Evolutionary conservation across 2,329 filamentous ascomycete genomes (phyloP), one percentile per base, ranked within the genome.

Genomic region (Paracorniculantispora psalliotae): DNA sequence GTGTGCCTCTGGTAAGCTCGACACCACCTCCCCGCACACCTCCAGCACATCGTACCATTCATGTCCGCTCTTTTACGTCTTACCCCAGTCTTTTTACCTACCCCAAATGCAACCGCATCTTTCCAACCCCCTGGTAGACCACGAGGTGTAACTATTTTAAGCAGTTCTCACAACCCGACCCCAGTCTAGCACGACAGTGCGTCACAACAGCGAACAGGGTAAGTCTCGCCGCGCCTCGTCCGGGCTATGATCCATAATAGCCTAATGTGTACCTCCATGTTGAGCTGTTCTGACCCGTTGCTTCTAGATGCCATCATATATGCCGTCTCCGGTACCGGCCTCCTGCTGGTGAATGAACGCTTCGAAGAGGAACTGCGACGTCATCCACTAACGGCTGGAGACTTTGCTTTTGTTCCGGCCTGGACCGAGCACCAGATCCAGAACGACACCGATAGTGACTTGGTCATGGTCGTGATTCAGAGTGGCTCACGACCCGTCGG

Each of bases 171-270:
- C 85, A 41, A 82, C 86, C 2, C 82, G 84, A 63, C 84, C 87
- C 7, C 79, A 82, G 55, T 84, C 83, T 28, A 73, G 79, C 2
- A 85, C 85, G 0, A 80, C 82, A 6, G 77, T 91, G 23, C 86
- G 88, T 63, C 88, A 91, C 66, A 86, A 90, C 65, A 87, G 86
- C 57, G 81, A 85, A 67, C 85, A 90, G 78, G 83, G 83, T 85
- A 67, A 65, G 76, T 47, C 12, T 63, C 33, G 8, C 47, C 54
- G 47, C 25, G n/a, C 47, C 47, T 57, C 47, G 37, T 46, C 55
- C 35, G 21, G 23, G 23, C 43, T 28, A 15, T 47, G 10, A 17
- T 12, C 19, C 4, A 44, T 10, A 46, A 41, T 35, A 37, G 28
- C 23, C 23, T 39, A 28, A 44, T 33, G n/a, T 7, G 35, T 19